These are phyloP conservation scores for Fusarium anthophilum DNA, from an alignment of 2,329 filamentous ascomycete species.

Conservation along the genomic window DNA sequence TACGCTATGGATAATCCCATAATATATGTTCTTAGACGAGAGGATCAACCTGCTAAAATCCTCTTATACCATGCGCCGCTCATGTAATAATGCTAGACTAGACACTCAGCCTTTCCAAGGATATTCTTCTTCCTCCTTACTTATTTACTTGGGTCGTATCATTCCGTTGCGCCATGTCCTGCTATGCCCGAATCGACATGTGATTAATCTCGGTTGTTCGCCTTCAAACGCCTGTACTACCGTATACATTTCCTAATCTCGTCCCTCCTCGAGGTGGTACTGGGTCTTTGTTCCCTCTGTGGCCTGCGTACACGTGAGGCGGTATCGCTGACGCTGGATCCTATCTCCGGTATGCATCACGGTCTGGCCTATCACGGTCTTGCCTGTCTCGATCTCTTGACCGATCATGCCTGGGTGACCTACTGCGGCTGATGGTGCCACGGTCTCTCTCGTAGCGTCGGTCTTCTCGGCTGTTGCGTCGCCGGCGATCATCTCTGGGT, in stretches of 20 bases:
- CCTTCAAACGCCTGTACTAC: slow-evolving; percentile 31
- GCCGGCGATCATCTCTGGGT: slow-evolving; percentile 44
- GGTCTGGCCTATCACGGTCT: slow-evolving; percentile 60
- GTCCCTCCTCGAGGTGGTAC: background rate
- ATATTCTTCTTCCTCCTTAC: slow-evolving; percentile 2
- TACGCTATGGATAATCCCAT: slow-evolving; percentile 8
- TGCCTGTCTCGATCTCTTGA: slow-evolving; percentile 55
- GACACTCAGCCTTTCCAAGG: slow-evolving; percentile 11
- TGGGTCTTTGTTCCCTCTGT: background rate
- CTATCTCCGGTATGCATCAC: slow-evolving; percentile 62
- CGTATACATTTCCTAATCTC: background rate
- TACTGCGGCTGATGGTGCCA: slow-evolving; percentile 52
- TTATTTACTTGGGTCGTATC: slow-evolving; percentile 3
- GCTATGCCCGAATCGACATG: slow-evolving; percentile 18
- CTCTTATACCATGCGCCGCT: slow-evolving; percentile 8
- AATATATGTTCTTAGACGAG: slow-evolving; percentile 11
- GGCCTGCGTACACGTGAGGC: background rate
- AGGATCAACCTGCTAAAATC: background rate
- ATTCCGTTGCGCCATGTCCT: slow-evolving; percentile 32
- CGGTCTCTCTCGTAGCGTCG: slow-evolving; percentile 54
- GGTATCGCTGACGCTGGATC: slow-evolving; percentile 1
- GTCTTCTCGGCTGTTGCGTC: slow-evolving; percentile 49
- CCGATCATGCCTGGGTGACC: slow-evolving; percentile 51
- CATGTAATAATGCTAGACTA: slow-evolving; percentile 23
- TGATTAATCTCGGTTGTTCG: slow-evolving; percentile 7